A percentile compares a stretch with the other conserved stretches of the same genome.
phyloP scores from a whole-genome alignment of 805 yeast species.

The Candida endomychidarum region DNA sequence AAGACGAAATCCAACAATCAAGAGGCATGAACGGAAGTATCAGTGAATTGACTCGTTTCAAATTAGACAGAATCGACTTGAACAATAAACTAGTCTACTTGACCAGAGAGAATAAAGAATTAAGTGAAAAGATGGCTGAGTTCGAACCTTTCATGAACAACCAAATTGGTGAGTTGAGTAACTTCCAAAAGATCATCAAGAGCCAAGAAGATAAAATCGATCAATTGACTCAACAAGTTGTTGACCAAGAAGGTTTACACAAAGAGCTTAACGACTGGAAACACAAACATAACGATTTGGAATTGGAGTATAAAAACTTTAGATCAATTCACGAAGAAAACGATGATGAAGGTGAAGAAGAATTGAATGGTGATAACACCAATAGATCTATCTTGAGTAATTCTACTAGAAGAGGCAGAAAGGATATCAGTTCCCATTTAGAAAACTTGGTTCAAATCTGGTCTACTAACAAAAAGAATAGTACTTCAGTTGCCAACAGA shows the following conservation, averaged over 20 bases:
- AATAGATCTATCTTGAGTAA: conserved; percentile 23
- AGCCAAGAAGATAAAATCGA: conserved; percentile 50
- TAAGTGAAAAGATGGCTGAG: conserved; percentile 42
- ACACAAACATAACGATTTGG: conserved; percentile 43
- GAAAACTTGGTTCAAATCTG: conserved; percentile 36
- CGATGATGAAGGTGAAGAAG: conserved; percentile 33
- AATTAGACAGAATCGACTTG: conserved; percentile 44
- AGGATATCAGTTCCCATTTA: conserved; percentile 34
- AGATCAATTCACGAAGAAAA: conserved; percentile 35
- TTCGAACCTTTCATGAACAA: conserved; percentile 54
- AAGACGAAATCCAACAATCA: conserved; percentile 17
- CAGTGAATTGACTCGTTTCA: conserved; percentile 37
- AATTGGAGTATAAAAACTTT: conserved; percentile 43
- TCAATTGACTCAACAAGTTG: conserved; percentile 39
- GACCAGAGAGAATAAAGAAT: conserved; percentile 43
- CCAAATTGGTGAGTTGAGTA: conserved; percentile 51
- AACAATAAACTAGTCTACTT: conserved; percentile 45
- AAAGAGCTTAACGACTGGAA: conserved; percentile 50
- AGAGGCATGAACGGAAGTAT: conserved; percentile 15
- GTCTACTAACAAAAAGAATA: conserved; percentile 20
- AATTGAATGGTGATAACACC: conserved; percentile 17
- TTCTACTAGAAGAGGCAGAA: conserved; percentile 25
- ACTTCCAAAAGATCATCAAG: conserved; percentile 54
- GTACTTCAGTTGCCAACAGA: conserved; percentile 12
- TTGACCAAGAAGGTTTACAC: conserved; percentile 43